Evolutionary conservation across 2,329 filamentous ascomycete genomes (phyloP).

Genomic region (Zasmidium cellare): DNA sequence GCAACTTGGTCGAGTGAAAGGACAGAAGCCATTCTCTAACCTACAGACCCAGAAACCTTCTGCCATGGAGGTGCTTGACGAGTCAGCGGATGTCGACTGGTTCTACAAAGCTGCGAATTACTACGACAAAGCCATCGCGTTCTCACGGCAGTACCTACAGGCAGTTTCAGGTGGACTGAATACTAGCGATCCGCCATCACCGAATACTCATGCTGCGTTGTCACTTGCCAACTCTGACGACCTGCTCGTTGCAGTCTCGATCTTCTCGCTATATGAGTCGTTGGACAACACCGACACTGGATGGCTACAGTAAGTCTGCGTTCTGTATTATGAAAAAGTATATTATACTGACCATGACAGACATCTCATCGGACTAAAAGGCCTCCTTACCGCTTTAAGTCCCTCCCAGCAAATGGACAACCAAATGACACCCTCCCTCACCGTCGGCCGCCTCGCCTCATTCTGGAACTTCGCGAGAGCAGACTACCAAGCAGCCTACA

Average conservation of each 20-base stretch:
- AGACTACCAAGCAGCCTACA: slow-evolving; percentile 44
- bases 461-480: slow-evolving; percentile 68
- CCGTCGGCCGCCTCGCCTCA: slow-evolving; percentile 58
- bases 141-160: slow-evolving; percentile 51
- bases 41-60: slow-evolving; percentile 50
- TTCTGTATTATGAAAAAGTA: background rate
- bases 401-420: slow-evolving; percentile 35
- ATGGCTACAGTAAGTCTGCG: slow-evolving; percentile 45
- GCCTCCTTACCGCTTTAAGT: slow-evolving; percentile 52
- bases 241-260: slow-evolving; percentile 63
- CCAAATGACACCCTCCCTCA: slow-evolving; percentile 47
- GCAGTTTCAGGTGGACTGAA: slow-evolving; percentile 31
- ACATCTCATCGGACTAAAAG: slow-evolving; percentile 65
- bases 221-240: slow-evolving; percentile 55
- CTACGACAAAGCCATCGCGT: slow-evolving; percentile 50
- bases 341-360: slow-evolving; percentile 35
- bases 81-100: slow-evolving; percentile 54
- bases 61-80: slow-evolving; percentile 54
- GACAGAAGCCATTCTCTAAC: slow-evolving; percentile 51
- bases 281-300: slow-evolving; percentile 62
- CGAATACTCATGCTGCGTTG: slow-evolving; percentile 19
- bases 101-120: slow-evolving; percentile 62
- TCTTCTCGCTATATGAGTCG: slow-evolving; percentile 67
- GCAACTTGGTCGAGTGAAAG: slow-evolving; percentile 57
- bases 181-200: slow-evolving; percentile 22